These are phyloP conservation scores for Chrysosphaeria jannelii DNA, from an alignment of 2,329 filamentous ascomycete species.

Conservation along the genomic window DNA sequence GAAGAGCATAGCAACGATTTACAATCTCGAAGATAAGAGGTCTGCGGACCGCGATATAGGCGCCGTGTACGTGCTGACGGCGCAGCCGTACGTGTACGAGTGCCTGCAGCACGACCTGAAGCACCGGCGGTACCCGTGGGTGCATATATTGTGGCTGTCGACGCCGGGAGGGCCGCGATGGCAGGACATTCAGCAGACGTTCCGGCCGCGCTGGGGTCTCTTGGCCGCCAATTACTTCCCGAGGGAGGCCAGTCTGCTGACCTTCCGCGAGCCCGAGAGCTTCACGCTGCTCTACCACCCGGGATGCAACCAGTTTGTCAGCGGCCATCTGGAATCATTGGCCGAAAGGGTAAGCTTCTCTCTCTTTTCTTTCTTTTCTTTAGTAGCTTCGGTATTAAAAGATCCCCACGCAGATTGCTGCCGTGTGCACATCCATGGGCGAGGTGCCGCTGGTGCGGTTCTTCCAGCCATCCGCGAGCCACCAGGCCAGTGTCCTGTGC, in stretches of 20 bases:
- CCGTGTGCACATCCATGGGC: constrained; percentile 69
- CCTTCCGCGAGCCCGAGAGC: constrained; percentile 83
- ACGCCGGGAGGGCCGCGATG: constrained; percentile 40
- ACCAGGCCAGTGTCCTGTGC: constrained; percentile 71
- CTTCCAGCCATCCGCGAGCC: constrained; percentile 48
- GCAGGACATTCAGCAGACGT: constrained; percentile 43
- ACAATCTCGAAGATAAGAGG: too few species aligned
- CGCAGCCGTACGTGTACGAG: constrained; percentile 67
- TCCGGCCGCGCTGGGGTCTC: constrained; percentile 54
- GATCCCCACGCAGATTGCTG: constrained; percentile 63
- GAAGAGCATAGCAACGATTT: too few species aligned
- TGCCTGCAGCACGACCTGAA: constrained; percentile 85
- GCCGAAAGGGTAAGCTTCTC: constrained; percentile 77
- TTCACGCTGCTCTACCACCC: constrained; percentile 85
- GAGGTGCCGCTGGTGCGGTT: constrained; percentile 87
- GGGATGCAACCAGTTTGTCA: constrained; percentile 56
- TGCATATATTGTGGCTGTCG: constrained; percentile 62
- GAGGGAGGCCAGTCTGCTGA: constrained; percentile 69
- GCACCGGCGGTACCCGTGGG: constrained; percentile 46
- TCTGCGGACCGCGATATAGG: too few species aligned
- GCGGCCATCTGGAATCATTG: constrained; percentile 52
- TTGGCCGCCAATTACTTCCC: constrained; percentile 74
- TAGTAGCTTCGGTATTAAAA: neutral
- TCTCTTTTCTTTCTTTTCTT: neutral
- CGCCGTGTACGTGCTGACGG: constrained; percentile 73